Conservation (phyloP, 2,329 filamentous ascomycete species). For the Amphichorda felina region DNA sequence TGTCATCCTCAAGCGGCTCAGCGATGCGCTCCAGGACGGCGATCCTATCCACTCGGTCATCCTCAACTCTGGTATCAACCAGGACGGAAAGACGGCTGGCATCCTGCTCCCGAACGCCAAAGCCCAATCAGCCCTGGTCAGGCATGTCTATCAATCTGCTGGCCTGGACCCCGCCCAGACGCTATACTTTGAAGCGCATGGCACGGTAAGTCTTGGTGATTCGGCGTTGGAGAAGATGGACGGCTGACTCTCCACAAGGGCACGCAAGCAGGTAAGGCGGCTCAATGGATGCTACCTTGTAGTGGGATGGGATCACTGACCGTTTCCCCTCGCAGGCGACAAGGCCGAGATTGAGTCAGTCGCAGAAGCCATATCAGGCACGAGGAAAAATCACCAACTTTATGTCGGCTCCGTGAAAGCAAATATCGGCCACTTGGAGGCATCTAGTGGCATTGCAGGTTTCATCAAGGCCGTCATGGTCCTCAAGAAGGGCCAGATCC, state of each 20-base stretch:
- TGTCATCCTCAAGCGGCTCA: slow-evolving; percentile 29
- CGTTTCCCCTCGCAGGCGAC: no score
- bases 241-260: no score
- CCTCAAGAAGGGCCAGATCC: slow-evolving; percentile 17
- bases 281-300: no score
- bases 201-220: no score
- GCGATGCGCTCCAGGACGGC: slow-evolving; percentile 26
- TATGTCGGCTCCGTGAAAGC: slow-evolving; percentile 35
- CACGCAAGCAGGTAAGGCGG: slow-evolving; percentile 26
- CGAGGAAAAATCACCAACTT: no score
- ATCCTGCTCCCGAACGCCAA: slow-evolving; percentile 14
- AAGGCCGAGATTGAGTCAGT: slow-evolving; percentile 33
- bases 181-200: slow-evolving; percentile 18
- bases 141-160: slow-evolving; percentile 13
- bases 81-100: slow-evolving; percentile 19
- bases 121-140: slow-evolving; percentile 8
- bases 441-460: slow-evolving; percentile 8
- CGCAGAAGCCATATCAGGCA: background rate
- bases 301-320: no score
- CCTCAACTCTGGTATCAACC: slow-evolving; percentile 17
- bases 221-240: no score
- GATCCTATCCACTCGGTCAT: slow-evolving; percentile 23
- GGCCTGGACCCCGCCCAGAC: slow-evolving; percentile 11
- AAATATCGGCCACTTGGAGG: slow-evolving; percentile 21
- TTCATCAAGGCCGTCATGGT: slow-evolving; percentile 9